Percentiles rank a stretch among this genome's conserved stretches.
Evolutionary conservation across 306 rosid genomes (phyloP).

Genomic region (Rosa lucieae): DNA sequence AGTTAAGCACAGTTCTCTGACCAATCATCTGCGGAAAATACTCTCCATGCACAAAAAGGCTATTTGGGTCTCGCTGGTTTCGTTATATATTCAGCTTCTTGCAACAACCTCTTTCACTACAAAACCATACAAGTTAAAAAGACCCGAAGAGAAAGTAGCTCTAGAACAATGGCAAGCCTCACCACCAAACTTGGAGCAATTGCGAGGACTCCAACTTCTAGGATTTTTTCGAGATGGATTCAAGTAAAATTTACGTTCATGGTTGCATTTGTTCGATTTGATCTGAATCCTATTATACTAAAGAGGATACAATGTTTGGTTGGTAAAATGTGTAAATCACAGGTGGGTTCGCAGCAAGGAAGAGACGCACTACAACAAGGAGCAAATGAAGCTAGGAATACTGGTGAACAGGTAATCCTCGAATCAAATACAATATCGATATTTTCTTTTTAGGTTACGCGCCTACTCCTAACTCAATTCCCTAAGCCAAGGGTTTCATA

Average conservation of each 20-base stretch:
- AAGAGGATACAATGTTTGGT: not conserved
- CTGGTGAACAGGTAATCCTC: constrained; percentile 43
- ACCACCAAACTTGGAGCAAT: constrained; percentile 44
- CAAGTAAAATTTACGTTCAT: constrained; percentile 35
- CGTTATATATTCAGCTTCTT: constrained; percentile 20
- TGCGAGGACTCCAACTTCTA: constrained; percentile 42
- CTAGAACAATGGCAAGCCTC: constrained; percentile 46
- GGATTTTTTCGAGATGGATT: constrained; percentile 43
- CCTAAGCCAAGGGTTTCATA: too few relatives aligned
- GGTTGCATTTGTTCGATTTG: not conserved
- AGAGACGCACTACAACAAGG: constrained; percentile 43
- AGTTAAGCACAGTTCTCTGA: not conserved
- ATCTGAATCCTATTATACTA: not conserved
- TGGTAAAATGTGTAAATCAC: not conserved
- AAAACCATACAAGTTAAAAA: not conserved
- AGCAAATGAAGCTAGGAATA: constrained; percentile 34
- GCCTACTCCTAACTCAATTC: too few relatives aligned
- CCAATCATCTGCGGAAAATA: constrained; percentile 33
- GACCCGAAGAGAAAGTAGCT: not conserved
- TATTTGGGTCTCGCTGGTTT: not conserved
- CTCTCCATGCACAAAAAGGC: constrained; percentile 22
- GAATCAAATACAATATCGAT: not conserved
- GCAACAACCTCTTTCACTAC: not conserved
- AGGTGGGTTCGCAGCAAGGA: constrained; percentile 40
- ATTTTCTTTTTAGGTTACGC: not conserved